Conservation (phyloP, 2,329 filamentous ascomycete genomes). For the Fusarium sp. region DNA sequence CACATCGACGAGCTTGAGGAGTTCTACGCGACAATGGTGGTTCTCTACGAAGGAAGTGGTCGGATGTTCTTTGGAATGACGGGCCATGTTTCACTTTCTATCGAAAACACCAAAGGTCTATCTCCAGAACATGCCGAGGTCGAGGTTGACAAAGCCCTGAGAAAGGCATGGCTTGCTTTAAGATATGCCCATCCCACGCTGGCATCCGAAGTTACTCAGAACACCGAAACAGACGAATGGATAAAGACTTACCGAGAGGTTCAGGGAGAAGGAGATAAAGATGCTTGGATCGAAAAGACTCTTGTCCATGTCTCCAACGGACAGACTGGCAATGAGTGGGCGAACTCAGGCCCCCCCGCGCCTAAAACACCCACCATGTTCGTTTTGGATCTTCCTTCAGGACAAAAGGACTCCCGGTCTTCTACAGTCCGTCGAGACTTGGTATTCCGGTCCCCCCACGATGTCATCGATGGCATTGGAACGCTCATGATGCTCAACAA, state of each 20-base stretch:
- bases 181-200: slow-evolving; percentile 51
- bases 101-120: slow-evolving; percentile 1
- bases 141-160: slow-evolving; percentile 47
- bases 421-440: slow-evolving; percentile 43
- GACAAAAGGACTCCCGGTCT: fast-evolving
- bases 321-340: slow-evolving; percentile 48
- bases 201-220: slow-evolving; percentile 43
- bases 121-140: slow-evolving; percentile 10
- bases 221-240: slow-evolving; percentile 36
- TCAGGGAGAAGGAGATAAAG: slow-evolving; percentile 12
- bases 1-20: slow-evolving; percentile 56
- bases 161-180: slow-evolving; percentile 50
- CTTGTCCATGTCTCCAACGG: slow-evolving; percentile 42
- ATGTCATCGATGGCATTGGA: slow-evolving; percentile 56
- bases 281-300: slow-evolving; percentile 48
- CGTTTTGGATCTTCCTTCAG: slow-evolving; percentile 38
- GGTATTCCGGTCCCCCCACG: slow-evolving; percentile 52
- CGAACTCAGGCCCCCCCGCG: slow-evolving; percentile 51
- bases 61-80: slow-evolving; percentile 57
- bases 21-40: slow-evolving; percentile 53
- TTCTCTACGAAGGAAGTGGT: slow-evolving; percentile 51
- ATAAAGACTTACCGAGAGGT: slow-evolving; percentile 41
- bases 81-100: slow-evolving; percentile 49
- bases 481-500: slow-evolving; percentile 51
- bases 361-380: slow-evolving; percentile 50